Base-by-base conservation (phyloP, 495 filamentous ascomycete species). In the Xylaria nigripes region DNA sequence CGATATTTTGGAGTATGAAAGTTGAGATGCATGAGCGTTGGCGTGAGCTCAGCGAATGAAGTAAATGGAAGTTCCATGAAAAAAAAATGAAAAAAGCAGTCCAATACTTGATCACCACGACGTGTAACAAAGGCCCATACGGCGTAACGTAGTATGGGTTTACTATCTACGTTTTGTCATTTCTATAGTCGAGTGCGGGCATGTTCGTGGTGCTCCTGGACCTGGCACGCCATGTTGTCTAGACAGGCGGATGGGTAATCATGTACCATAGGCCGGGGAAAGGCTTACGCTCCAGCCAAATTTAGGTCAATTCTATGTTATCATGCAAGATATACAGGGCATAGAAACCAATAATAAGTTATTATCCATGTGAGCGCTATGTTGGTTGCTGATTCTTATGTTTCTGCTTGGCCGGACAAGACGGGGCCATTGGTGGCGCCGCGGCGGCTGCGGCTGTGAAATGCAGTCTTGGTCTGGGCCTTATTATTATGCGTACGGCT, bases 81-180 rank as follows among this genome's bases (percentile, higher is more conserved):
- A 45, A 54, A 18, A 46, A 44, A 46, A 54, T 40, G 16, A 54
- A 54, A 21, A 34, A 52, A 54, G 32, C 42, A 42, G 24, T 32
- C 25, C 46, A 54, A 27, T 41, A 41, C 38, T 54, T 48, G 24
- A 48, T 43, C 44, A 40, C 32, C 21, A 34, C 34, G n/a, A 40
- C 45, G 43, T 16, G 44, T 41, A 45, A 48, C 48, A 16, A 54
- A 47, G 44, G 38, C 23, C 24, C 12, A 29, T 23, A 10, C 24
- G 19, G 22, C 22, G 12, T 19, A 19, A 8, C 16, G 40, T 16
- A 27, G 10, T 29, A 27, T 4, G 12, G n/a, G n/a, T n/a, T 21
- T 21, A 1, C 40, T 22, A 24, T 40, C 16, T 19, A 40, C n/a
- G 36, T 18, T 18, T 40, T 40, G 15, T 40, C 36, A 5, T n/a